Conservation (phyloP, 2,329 filamentous ascomycete genomes). For the Colletotrichum sp. region DNA sequence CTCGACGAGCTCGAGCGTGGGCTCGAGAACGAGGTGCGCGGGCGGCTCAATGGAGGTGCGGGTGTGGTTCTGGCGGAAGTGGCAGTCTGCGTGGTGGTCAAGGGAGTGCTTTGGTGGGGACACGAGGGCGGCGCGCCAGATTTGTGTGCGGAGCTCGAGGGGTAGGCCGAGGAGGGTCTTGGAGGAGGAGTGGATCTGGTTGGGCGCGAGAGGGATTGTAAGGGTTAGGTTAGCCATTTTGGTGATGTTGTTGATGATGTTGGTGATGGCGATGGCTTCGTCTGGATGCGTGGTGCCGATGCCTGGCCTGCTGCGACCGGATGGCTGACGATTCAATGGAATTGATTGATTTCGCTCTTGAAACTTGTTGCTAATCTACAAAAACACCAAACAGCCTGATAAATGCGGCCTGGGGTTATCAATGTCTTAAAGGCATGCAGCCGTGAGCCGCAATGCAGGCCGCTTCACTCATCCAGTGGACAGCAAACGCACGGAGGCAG, state of each 20-base stretch:
- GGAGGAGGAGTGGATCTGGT: not conserved
- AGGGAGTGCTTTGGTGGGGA: not conserved
- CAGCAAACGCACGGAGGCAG: not conserved
- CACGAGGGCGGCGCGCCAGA: constrained; percentile 9
- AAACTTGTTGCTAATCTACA: not conserved
- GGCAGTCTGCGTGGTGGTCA: not conserved
- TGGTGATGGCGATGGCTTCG: not conserved
- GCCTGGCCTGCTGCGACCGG: not conserved
- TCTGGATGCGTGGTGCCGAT: not conserved
- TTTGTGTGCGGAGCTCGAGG: constrained; percentile 7
- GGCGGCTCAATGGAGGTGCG: constrained; percentile 11
- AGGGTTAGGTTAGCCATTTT: not conserved
- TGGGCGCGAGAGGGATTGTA: not conserved
- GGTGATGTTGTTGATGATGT: not conserved
- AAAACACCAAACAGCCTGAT: not conserved
- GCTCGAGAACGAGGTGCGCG: not conserved
- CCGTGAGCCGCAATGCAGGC: not conserved
- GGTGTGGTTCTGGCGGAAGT: not conserved
- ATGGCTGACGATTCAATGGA: not conserved
- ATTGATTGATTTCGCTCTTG: not conserved
- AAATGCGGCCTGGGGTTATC: not conserved
- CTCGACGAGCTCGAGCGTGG: not conserved
- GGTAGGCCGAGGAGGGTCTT: constrained; percentile 16
- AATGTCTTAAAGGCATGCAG: not conserved
- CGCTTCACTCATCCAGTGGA: not conserved